Evolutionary conservation across 2,329 filamentous ascomycete species (phyloP), one percentile per base, ranked within the genome.

Genomic region (Alternaria novae-zelandiae): DNA sequence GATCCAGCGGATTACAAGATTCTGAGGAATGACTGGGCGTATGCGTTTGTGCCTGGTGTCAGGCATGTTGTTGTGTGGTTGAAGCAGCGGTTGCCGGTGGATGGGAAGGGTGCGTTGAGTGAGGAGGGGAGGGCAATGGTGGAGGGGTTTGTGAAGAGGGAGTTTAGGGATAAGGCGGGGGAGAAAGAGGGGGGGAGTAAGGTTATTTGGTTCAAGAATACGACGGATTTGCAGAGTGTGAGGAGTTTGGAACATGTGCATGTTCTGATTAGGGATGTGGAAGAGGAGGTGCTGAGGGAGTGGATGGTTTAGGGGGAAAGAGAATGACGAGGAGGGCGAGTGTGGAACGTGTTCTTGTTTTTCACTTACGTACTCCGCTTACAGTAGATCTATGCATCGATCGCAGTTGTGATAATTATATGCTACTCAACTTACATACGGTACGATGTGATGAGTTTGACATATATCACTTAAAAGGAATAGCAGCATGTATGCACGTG

Each of bases 191-290:
- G 73, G 61, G 78, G 80, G 21, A 82, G 83, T 20, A 83, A 83
- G 67, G 84, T 90, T 23, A 73, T 87, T 61, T 90, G 88, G 88
- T 90, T 90, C 72, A 89, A 89, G 82, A 90, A 90, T 69, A 88
- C 86, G 82, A 85, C 84, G 9, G 83, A 83, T 41, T 70, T 89
- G 76, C 88, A 90, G 77, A 89, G 86, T 69, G 87, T 90, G 49
- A 79, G 86, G 57, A 58, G 88, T 86, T 79, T 93, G 91, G 77
- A 93, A 91, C 6, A 89, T 88, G 59, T 91, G 86, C 77, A 97
- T 93, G 51, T 96, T 88, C 23, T 90, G 88, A 66, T 89, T 86
- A 63, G 90, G 89, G 47, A 93, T 86, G 68, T 92, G 88, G 74
- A 91, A 87, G 71, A 94, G 17, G 84, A 70, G 21, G 65, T 76